Evolutionary conservation across 2,329 filamentous ascomycete genomes (phyloP), one percentile per base, ranked within the genome.

Genomic region (Colletotrichum simmondsii): DNA sequence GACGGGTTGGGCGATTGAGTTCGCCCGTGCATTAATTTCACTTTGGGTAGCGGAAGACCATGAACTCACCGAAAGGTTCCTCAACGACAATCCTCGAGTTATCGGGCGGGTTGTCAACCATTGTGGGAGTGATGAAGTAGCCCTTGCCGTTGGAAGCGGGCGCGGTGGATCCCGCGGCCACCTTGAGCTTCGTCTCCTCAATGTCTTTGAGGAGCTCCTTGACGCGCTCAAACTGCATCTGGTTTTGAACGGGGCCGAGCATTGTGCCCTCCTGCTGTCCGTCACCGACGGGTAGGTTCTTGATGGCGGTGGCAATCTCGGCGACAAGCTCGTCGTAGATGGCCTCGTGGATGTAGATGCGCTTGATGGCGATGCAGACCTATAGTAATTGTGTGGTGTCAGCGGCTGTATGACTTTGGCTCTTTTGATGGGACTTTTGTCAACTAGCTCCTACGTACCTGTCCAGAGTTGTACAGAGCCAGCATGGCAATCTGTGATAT

Each of bases 181-280:
- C n/a, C 63, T 75, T 74, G 57, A 70, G 71, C 66, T 73, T 67
- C 66, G 73, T 66, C 57, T 65, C 28, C 46, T 75, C 73, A 2
- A 75, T 73, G 26, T 73, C 71, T 42, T 62, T 66, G 59, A 75
- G 71, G 2, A 75, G 64, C 19, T 64, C 71, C 73, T 66, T 75
- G 73, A 75, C 67, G 57, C 56, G 73, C 61, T 92, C 88, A 77
- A 87, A 93, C 79, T 93, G 92, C 86, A 90, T 88, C 75, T 85
- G 81, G 80, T 93, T 93, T 73, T 91, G 90, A 2, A 93, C 81
- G 0, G 92, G 92, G 0, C 90, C 88, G 68, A 90, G 64, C n/a
- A 73, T 65, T 4, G 67, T 75, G 64, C 68, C 71, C 19, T 65
- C 68, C 53, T 60, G 22, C 26, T 64, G 65, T 11, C 73, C 73